phyloP scores from a whole-genome alignment of 371 early-diverging fungal genomes.

The Zychaea mexicana region DNA sequence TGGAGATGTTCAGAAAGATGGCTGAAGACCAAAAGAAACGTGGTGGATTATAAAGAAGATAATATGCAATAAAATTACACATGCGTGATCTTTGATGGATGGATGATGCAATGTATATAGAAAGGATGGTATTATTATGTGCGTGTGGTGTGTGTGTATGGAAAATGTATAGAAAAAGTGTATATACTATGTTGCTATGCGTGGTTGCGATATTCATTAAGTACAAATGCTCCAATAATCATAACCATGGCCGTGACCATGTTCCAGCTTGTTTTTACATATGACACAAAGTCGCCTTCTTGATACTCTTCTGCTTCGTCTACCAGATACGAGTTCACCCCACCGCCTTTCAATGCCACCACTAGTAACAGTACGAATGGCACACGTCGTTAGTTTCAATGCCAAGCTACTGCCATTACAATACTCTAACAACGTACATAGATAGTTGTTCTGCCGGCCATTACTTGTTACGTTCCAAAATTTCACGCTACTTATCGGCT shows the following conservation, averaged over 20 bases:
- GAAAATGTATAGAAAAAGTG: background rate
- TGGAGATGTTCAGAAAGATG: conserved; percentile 71
- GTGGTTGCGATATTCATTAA: conserved; percentile 6
- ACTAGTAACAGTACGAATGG: conserved; percentile 13
- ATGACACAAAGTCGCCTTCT: conserved; percentile 12
- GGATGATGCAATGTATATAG: no score
- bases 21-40: conserved; percentile 51
- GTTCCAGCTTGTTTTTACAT: conserved; percentile 15
- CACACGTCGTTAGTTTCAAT: conserved; percentile 13
- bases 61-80: no score
- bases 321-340: conserved; percentile 16
- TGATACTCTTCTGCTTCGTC: conserved; percentile 14
- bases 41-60: conserved; percentile 14
- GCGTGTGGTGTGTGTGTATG: background rate
- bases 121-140: no score
- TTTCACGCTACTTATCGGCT: conserved; percentile 13
- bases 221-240: conserved; percentile 2
- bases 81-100: no score
- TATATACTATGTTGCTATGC: background rate
- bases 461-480: conserved; percentile 13
- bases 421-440: conserved; percentile 21
- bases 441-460: conserved; percentile 7
- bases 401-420: no score
- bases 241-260: conserved; percentile 7
- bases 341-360: conserved; percentile 18